A percentile compares a stretch with the other conserved stretches of the same genome.
Conservation (phyloP, 2,329 filamentous ascomycete species). For the Alternaria infectoria region DNA sequence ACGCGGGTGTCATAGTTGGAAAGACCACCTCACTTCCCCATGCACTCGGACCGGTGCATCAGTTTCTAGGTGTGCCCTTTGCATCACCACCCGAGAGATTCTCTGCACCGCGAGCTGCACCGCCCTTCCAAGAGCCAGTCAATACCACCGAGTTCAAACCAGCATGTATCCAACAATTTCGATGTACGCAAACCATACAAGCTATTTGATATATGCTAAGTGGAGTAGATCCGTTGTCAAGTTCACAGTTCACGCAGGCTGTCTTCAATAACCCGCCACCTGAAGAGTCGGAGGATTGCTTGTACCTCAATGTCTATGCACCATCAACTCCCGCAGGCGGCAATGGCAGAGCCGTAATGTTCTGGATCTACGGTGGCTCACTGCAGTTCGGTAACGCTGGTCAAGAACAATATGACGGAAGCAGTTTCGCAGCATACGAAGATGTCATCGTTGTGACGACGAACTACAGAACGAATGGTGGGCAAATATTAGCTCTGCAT, state of each 20-base stretch:
- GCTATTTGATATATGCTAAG: not conserved
- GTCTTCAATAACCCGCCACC: conserved; percentile 35
- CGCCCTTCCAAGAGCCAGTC: conserved; percentile 19
- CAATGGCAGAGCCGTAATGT: conserved; percentile 33
- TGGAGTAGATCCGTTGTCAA: conserved; percentile 21
- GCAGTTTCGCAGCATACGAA: conserved; percentile 36
- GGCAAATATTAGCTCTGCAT: too few relatives aligned
- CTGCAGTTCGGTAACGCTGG: conserved; percentile 32
- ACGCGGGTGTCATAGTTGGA: conserved; percentile 31
- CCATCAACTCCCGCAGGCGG: conserved; percentile 27
- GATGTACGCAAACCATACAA: conserved; percentile 14
- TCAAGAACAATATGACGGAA: conserved; percentile 33
- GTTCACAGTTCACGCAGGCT: conserved; percentile 13
- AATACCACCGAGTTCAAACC: conserved; percentile 24
- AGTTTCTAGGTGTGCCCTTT: conserved; percentile 42
- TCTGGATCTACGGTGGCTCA: conserved; percentile 42
- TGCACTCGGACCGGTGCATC: conserved; percentile 29
- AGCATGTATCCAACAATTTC: conserved; percentile 36
- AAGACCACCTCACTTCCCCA: conserved; percentile 31
- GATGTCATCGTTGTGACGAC: conserved; percentile 37
- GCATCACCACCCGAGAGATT: conserved; percentile 38
- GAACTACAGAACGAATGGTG: conserved; percentile 44
- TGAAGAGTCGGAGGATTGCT: conserved; percentile 48
- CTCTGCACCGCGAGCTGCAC: conserved; percentile 21
- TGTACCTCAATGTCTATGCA: conserved; percentile 49